Conservation (phyloP, 208 protist genomes). For the Acanthamoeba lenticulata region DNA sequence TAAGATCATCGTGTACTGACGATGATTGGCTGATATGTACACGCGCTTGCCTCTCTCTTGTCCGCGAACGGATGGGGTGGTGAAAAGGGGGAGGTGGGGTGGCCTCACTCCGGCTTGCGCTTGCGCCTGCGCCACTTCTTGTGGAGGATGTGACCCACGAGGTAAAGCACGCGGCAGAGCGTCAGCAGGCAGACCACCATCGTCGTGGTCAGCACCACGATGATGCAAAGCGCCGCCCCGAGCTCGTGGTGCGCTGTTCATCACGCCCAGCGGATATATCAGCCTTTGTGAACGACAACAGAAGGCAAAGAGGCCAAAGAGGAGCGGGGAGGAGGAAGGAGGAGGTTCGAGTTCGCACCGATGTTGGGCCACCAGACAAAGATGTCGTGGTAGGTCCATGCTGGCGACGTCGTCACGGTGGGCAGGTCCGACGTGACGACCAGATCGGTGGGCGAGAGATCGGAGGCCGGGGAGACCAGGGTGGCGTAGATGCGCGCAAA, state of each 20-base stretch:
- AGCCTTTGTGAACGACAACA: too few relatives aligned
- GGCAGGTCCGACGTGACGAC: background rate
- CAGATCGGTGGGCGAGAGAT: background rate
- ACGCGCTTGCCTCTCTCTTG: too few relatives aligned
- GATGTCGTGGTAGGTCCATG: background rate
- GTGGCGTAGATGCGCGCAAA: background rate
- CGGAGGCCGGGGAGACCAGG: background rate
- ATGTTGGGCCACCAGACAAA: conserved; percentile 49
- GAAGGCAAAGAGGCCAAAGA: background rate
- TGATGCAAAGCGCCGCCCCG: conserved; percentile 28
- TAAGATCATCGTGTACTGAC: background rate
- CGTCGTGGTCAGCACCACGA: conserved; percentile 34
- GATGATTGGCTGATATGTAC: background rate
- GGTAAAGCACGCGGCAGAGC: background rate
- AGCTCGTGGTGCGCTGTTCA: conserved; percentile 32
- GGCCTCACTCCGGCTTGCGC: background rate
- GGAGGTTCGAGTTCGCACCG: background rate
- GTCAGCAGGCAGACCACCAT: background rate
- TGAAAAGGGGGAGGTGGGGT: background rate
- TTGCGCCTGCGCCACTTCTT: conserved; percentile 51
- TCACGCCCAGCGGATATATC: too few relatives aligned
- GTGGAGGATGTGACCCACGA: background rate
- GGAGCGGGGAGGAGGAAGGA: background rate
- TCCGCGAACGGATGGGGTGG: too few relatives aligned
- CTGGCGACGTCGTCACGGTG: background rate